These are phyloP conservation scores for Zygosaccharomyces rouxii DNA, from an alignment of 805 yeast genomes.

Conservation along the genomic window DNA sequence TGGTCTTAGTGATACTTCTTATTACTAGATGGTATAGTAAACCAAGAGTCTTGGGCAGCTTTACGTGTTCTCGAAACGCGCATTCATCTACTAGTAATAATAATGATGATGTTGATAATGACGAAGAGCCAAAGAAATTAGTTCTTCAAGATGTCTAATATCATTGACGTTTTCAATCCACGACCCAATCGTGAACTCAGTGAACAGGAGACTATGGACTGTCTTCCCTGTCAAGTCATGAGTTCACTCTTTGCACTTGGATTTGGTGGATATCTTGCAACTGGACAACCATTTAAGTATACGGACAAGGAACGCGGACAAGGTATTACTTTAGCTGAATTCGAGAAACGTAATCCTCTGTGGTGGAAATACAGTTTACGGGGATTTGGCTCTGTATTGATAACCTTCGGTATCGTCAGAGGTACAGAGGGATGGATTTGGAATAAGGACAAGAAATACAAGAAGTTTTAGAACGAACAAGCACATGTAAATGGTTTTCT, in stretches of 20 bases:
- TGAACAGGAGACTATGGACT: slow-evolving; percentile 46
- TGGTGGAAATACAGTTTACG: slow-evolving; percentile 63
- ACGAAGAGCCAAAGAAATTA: not conserved
- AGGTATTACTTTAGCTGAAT: slow-evolving; percentile 32
- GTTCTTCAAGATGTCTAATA: slow-evolving; percentile 39
- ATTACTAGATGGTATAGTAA: too few species aligned
- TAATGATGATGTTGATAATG: not conserved
- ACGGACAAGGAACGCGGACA: slow-evolving; percentile 39
- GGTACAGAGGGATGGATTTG: slow-evolving; percentile 61
- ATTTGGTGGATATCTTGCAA: slow-evolving; percentile 59
- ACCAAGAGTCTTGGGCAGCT: not conserved
- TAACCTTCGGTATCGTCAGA: slow-evolving; percentile 56
- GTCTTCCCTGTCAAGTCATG: slow-evolving; percentile 66
- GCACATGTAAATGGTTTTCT: not conserved
- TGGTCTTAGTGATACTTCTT: not conserved
- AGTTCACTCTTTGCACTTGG: slow-evolving; percentile 54
- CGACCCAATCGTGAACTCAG: slow-evolving; percentile 42
- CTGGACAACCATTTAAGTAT: slow-evolving; percentile 51
- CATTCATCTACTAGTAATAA: not conserved
- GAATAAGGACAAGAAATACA: slow-evolving; percentile 37
- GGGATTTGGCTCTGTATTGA: slow-evolving; percentile 48
- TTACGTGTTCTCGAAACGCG: slow-evolving; percentile 6
- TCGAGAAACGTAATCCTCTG: slow-evolving; percentile 40
- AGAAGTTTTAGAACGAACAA: slow-evolving; percentile 8
- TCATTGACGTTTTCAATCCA: slow-evolving; percentile 49